These are phyloP conservation scores for Cordia subcordata DNA, from an alignment of 257 asterid species.

Conservation along the genomic window DNA sequence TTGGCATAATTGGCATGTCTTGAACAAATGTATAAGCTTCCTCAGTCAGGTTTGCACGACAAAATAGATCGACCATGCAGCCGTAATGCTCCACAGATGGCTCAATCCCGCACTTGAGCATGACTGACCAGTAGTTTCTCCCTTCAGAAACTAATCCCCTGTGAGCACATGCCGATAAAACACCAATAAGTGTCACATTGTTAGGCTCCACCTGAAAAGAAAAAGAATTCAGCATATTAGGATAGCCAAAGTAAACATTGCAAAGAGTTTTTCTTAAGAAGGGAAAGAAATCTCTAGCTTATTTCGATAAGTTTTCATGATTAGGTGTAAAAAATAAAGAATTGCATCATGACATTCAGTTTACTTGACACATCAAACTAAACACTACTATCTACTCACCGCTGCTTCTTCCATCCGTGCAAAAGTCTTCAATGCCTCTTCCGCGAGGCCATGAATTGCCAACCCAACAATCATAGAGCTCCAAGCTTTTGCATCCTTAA, in stretches of 20 bases:
- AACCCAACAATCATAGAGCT: conserved; percentile 73
- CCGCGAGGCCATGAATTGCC: conserved; percentile 54
- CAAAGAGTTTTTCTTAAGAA: not conserved
- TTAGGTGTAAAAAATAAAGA: too few species aligned
- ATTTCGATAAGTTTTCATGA: too few species aligned
- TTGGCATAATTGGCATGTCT: conserved; percentile 48
- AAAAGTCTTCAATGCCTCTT: conserved; percentile 51
- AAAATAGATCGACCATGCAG: conserved; percentile 62
- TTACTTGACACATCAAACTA: too few species aligned
- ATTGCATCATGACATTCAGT: too few species aligned
- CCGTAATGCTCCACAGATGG: conserved; percentile 72
- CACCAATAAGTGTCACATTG: conserved; percentile 53
- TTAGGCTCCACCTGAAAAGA: conserved; percentile 55
- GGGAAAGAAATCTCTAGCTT: too few species aligned
- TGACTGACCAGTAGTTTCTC: conserved; percentile 47
- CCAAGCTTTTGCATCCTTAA: conserved; percentile 77
- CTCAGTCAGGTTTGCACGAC: conserved; percentile 43
- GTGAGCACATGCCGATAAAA: conserved; percentile 61
- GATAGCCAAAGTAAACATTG: not conserved
- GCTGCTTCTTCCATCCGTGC: conserved; percentile 31
- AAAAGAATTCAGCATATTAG: conserved; percentile 1
- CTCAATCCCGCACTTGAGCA: conserved; percentile 51
- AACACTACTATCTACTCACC: conserved; percentile 4
- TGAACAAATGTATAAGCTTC: conserved; percentile 46
- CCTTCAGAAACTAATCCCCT: conserved; percentile 54